These are phyloP conservation scores for Viola odorata DNA, from an alignment of 345 rosid genomes.

Conservation along the genomic window DNA sequence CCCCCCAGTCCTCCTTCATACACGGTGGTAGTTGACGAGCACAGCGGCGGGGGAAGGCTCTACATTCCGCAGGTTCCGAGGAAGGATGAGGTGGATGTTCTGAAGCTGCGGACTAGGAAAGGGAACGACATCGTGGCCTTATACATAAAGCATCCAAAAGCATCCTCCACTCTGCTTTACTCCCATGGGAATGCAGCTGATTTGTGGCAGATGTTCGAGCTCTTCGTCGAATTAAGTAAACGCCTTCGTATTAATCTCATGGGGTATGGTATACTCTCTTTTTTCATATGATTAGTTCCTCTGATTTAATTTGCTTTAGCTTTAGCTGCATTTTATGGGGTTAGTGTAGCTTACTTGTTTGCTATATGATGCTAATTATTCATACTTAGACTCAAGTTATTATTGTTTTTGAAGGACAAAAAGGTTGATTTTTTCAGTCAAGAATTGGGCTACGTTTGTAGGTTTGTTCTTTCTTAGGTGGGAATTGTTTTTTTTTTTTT, in stretches of 20 bases:
- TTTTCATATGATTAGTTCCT: not conserved
- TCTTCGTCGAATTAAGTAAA: slow-evolving; percentile 73
- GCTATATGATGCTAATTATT: too few species aligned
- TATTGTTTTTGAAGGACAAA: too few species aligned
- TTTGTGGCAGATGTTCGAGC: slow-evolving; percentile 91
- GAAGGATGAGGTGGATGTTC: slow-evolving; percentile 59
- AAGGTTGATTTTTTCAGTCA: too few species aligned
- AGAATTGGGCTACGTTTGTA: too few species aligned
- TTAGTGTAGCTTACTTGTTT: too few species aligned
- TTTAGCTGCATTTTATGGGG: not conserved
- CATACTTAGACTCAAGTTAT: too few species aligned
- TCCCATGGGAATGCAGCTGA: slow-evolving; percentile 99
- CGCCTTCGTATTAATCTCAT: slow-evolving; percentile 80
- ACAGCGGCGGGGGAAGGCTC: slow-evolving; percentile 20
- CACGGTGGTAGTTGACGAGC: slow-evolving; percentile 44
- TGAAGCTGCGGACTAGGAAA: slow-evolving; percentile 69
- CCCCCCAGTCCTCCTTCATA: slow-evolving; percentile 96
- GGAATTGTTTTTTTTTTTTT: too few species aligned
- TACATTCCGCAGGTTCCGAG: slow-evolving; percentile 53
- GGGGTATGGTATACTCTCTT: slow-evolving; percentile 50
- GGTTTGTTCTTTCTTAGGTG: too few species aligned
- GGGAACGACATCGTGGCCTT: slow-evolving; percentile 79
- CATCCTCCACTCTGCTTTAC: slow-evolving; percentile 67
- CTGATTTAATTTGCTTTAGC: not conserved
- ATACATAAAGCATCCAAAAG: slow-evolving; percentile 65